A percentile compares a stretch with the other conserved stretches of the same genome.
These are phyloP conservation scores for Ophiostoma ulmi DNA, from an alignment of 2,329 filamentous ascomycete genomes.

Conservation along the genomic window DNA sequence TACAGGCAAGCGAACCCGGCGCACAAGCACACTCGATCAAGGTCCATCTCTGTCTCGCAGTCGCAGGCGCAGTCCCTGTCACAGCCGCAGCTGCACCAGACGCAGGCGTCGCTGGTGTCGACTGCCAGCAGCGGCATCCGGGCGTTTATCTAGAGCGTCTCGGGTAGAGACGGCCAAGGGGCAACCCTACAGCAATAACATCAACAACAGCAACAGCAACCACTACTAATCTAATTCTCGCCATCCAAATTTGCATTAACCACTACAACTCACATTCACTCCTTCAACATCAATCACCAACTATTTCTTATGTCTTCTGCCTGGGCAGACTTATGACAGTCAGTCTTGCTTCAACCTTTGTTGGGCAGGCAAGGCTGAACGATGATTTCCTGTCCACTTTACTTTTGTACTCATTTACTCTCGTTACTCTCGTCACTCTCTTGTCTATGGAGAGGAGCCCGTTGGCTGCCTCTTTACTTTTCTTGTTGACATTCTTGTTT, in stretches of 20 bases:
- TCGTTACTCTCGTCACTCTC: too few species aligned
- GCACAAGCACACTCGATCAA: neutral
- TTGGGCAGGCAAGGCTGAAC: neutral
- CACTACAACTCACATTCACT: neutral
- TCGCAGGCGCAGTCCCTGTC: neutral
- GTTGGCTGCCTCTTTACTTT: neutral
- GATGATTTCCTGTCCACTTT: neutral
- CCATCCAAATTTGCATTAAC: neutral
- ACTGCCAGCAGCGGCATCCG: slow-evolving; percentile 23
- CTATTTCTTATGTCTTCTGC: neutral
- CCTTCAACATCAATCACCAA: neutral
- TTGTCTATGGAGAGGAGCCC: neutral
- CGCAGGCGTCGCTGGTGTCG: slow-evolving; percentile 24
- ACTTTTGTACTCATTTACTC: neutral
- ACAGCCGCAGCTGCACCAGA: slow-evolving; percentile 20
- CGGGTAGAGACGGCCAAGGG: neutral
- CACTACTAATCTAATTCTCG: neutral
- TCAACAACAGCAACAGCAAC: neutral
- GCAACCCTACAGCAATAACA: neutral
- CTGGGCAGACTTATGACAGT: neutral
- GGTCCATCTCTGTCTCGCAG: neutral
- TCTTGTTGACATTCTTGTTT: neutral
- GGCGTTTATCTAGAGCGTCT: slow-evolving; percentile 21
- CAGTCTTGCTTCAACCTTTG: neutral
- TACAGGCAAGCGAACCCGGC: neutral